Evolutionary conservation across 768 basidiomycete species (phyloP).

Genomic region (Sarcodon sp.): DNA sequence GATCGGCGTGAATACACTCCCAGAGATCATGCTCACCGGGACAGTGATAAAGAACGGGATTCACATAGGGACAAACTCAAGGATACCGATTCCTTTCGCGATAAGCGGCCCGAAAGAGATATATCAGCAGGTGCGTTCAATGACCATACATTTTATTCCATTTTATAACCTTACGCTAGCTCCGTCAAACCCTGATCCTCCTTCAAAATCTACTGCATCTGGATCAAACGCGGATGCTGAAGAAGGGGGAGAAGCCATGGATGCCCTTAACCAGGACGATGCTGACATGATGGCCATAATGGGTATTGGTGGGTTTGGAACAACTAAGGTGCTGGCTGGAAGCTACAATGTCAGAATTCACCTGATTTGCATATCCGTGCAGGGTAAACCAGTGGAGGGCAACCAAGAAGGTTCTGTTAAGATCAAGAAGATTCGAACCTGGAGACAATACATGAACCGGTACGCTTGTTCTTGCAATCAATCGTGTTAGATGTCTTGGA

Average conservation of each 20-base stretch:
- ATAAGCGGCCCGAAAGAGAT: constrained; percentile 10
- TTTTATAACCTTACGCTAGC: background rate
- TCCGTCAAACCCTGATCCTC: background rate
- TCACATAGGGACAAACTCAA: constrained; percentile 7
- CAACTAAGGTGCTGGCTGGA: constrained; percentile 56
- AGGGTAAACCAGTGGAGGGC: constrained; percentile 74
- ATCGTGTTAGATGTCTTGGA: constrained; percentile 6
- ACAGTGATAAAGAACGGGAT: constrained; percentile 8
- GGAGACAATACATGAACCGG: constrained; percentile 99
- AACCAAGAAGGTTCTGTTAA: constrained; percentile 63
- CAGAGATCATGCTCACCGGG: constrained; percentile 5
- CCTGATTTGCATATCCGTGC: background rate
- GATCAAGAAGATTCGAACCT: constrained; percentile 77
- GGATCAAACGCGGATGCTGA: constrained; percentile 40
- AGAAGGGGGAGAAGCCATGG: constrained; percentile 35
- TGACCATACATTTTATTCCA: background rate
- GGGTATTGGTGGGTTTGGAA: constrained; percentile 80
- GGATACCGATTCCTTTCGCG: constrained; percentile 11
- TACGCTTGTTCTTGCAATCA: constrained; percentile 15
- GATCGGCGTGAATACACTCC: constrained; percentile 4
- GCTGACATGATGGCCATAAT: constrained; percentile 82
- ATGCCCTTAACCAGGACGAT: constrained; percentile 52
- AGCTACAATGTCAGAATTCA: background rate
- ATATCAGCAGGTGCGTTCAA: constrained; percentile 7
- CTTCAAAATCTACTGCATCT: constrained; percentile 9